phyloP scores from a whole-genome alignment of 2,329 filamentous ascomycete genomes.

The Colletotrichum noveboracense region DNA sequence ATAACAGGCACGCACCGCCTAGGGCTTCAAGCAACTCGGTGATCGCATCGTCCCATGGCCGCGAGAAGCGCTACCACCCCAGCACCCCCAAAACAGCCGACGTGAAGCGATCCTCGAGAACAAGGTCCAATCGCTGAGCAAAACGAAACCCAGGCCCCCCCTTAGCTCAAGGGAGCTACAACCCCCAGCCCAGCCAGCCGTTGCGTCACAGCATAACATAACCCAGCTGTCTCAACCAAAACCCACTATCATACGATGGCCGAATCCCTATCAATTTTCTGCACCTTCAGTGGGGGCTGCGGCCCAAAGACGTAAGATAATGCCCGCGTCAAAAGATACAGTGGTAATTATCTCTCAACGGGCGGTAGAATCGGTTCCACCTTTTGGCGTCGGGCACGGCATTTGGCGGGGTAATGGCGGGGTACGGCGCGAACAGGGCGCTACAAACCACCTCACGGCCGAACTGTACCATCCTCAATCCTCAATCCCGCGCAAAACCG shows the following conservation, averaged over 20 bases:
- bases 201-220: not conserved
- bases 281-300: not conserved
- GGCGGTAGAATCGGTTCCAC: slow-evolving; percentile 1
- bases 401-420: slow-evolving; percentile 25
- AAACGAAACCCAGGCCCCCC: not conserved
- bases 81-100: slow-evolving; percentile 1
- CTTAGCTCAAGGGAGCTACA: not conserved
- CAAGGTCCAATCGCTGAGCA: slow-evolving; percentile 9
- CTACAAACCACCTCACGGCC: not conserved
- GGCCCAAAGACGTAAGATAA: not conserved
- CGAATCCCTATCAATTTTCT: not conserved
- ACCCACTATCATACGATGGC: not conserved
- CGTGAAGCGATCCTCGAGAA: not conserved
- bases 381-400: slow-evolving; percentile 6
- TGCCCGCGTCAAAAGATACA: not conserved
- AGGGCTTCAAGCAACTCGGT: not conserved
- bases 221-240: not conserved
- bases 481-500: not conserved
- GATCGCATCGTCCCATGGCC: not conserved
- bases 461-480: not conserved
- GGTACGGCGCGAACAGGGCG: slow-evolving; percentile 18
- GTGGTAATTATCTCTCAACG: slow-evolving; percentile 3
- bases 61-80: slow-evolving; percentile 8
- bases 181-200: not conserved
- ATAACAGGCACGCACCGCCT: not conserved